Conservation (phyloP, 352 stramenopile species). For the Pythium myriotylum region DNA sequence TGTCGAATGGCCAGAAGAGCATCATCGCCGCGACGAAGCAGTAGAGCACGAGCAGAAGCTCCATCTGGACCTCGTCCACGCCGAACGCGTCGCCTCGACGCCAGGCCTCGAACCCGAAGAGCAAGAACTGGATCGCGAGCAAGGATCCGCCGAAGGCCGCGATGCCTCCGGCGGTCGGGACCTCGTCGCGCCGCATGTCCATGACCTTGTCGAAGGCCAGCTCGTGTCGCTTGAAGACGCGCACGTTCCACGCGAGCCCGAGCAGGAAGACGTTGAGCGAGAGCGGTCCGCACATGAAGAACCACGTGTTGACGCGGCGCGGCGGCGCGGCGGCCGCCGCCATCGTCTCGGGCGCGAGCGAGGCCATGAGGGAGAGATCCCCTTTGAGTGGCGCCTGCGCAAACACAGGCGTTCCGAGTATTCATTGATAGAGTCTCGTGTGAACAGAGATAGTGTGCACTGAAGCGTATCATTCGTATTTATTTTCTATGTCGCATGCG, state of each 20-base stretch:
- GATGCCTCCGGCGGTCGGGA: conserved; percentile 49
- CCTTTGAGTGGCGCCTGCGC: background rate
- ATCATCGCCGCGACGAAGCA: conserved; percentile 41
- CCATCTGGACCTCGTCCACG: conserved; percentile 62
- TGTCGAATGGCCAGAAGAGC: conserved; percentile 65
- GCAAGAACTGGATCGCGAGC: conserved; percentile 45
- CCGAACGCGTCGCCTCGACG: conserved; percentile 47
- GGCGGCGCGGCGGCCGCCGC: conserved; percentile 1
- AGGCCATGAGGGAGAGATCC: background rate
- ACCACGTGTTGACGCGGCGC: conserved; percentile 57
- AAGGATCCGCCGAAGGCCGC: conserved; percentile 41
- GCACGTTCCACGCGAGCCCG: conserved; percentile 63
- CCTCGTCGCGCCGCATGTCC: conserved; percentile 65
- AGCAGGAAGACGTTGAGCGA: conserved; percentile 69
- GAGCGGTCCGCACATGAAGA: conserved; percentile 80
- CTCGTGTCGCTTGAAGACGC: conserved; percentile 57
- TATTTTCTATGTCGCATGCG: background rate
- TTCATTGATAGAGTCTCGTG: conserved; percentile 13
- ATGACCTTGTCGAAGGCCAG: conserved; percentile 71
- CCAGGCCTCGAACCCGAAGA: conserved; percentile 53
- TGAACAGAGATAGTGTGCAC: too few relatives aligned
- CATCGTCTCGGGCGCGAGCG: conserved; percentile 19
- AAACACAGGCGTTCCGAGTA: conserved; percentile 13
- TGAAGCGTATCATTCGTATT: background rate
- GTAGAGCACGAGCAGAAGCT: conserved; percentile 72